Base-by-base conservation (phyloP, 2,329 filamentous ascomycete genomes). In the Hirsutella minnesotensis region DNA sequence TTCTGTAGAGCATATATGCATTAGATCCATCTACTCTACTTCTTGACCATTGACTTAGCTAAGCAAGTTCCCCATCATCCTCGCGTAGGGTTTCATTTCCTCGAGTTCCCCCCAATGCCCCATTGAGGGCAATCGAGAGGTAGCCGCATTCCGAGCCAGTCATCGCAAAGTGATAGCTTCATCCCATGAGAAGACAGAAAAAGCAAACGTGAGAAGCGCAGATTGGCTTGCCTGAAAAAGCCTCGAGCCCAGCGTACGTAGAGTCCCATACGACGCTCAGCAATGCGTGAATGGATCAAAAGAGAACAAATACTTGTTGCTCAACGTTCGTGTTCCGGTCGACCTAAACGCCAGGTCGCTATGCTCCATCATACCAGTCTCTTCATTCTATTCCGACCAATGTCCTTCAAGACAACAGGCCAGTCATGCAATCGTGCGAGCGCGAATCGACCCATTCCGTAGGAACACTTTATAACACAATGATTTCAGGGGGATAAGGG, bases 321-420 rank as follows among this genome's bases (percentile, higher is more conserved):
- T 19, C 21, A 35, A 27, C 21, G 39, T 37, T 20, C 39, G 29
- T 13, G 38, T 44, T 35, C 40, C 47, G 47, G 50, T 52, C 41
- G 50, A 49, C 52, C 51, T 45, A 45, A 60, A 65, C 62, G 58
- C 62, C 62, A 44, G 49, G 53, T 61, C 63, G 63, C 63, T 65
- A 66, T 66, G 62, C 62, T 60, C 56, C 56, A 38, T 55, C 49
- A 54, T 51, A 55, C 50, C 51, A 47, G 39, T 46, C 45, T 43
- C 29, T 40, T 40, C 36, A 47, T 43, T 48, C 44, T 46, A 44
- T 48, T 46, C 33, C 34, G 45, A 48, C 49, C 48, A 46, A 37
- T 34, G 44, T 48, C 47, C 41, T 46, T 51, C 31, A 49, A 49
- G 46, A 51, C 5, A 46, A 47, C 42, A 50, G 53, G 48, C 51